Base-by-base conservation (phyloP, 2,329 filamentous ascomycete genomes). In the Fusarium fracticaudum region DNA sequence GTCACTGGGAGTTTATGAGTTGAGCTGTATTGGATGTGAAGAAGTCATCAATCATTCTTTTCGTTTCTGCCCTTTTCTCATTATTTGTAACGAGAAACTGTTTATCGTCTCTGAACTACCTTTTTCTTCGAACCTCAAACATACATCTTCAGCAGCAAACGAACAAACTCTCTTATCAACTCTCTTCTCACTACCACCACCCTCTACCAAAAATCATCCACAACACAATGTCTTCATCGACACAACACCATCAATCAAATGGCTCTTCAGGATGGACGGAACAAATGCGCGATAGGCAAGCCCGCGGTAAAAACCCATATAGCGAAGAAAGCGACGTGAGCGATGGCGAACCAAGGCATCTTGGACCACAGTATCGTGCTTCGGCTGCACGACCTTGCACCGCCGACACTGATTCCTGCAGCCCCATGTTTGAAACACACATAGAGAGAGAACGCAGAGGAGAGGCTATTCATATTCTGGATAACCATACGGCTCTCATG, bases 291-390 rank as follows among this genome's bases (percentile, higher is more conserved):
- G 88, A 91, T 78, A 85, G 85, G 11, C 89, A 91, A 79, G 87
- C 89, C 9, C 84, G 89, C 45, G 89, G 89, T 59, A 90, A 90
- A 76, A 85, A 91, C 69, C 87, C 87, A 2, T 89, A 88, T 76
- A 65, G 54, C 64, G 79, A 75, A n/a, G 69, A 67, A 22, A 67
- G 58, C 64, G 74, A 79, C 14, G 72, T 75, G 29, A 77, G 76
- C 60, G 76, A 76, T 18, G 41, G 58, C 18, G 78, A 75, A 18
- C 62, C 45, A 41, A 60, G 76, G 69, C 69, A 53, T 50, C 71
- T 73, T 22, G 76, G 73, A 35, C 41, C 35, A 8, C 47, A 47
- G 61, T 71, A 73, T 37, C 50, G 64, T 54, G 31, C 20, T 50
- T 24, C 43, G 14, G 43, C 47, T 31, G 55, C 41, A n/a, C 29